Base-by-base conservation (phyloP, 345 rosid species). In the Aethionema arabicum region DNA sequence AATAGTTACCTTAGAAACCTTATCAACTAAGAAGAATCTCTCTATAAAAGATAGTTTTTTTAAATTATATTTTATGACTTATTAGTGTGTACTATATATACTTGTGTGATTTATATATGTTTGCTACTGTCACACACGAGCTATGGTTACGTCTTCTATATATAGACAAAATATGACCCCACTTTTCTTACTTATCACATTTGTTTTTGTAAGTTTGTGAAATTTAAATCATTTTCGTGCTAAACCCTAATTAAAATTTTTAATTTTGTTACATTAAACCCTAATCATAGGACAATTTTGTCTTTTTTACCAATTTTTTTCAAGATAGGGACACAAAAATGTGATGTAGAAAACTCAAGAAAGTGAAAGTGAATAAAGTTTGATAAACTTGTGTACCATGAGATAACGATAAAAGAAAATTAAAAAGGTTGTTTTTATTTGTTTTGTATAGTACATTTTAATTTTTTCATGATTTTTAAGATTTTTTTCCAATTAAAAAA, bases 1-100 rank as follows among this genome's bases (percentile, higher is more conserved):
- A 8, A 14, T 41, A 14, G 15, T 56, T 51, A 59, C 75, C 70
- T 71, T 72, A 59, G 51, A 72, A 72, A 72, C 66, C 70, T 72
- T 72, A 65, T 65, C 71, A 65, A 44, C 66, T 44, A 54, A 21
- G 44, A 8, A 12, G 12, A 56, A 41, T 32, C 21, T 57, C 21
- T 57, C 43, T 45, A 21, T 21, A 21, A 50, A 41, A 56, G 15
- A 35, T 48, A 27, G 21, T 32, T 70, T 41, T 21, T 21, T 1
- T 1, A 41, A 41, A 9, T 63, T 4, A 8, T 45, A 4, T 49
- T 7, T 8, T 8, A 35, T 62, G n/a, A 59, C n/a, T 43, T 21
- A 21, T 21, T 21, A 21, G 27, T 48, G 33, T 58, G 75, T 65
- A 64, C 56, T 72, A 21, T 21, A 1, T 21, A 21, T n/a, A 21